Evolutionary conservation across 2,329 filamentous ascomycete species (phyloP).

Genomic region (Colletotrichum incanum): DNA sequence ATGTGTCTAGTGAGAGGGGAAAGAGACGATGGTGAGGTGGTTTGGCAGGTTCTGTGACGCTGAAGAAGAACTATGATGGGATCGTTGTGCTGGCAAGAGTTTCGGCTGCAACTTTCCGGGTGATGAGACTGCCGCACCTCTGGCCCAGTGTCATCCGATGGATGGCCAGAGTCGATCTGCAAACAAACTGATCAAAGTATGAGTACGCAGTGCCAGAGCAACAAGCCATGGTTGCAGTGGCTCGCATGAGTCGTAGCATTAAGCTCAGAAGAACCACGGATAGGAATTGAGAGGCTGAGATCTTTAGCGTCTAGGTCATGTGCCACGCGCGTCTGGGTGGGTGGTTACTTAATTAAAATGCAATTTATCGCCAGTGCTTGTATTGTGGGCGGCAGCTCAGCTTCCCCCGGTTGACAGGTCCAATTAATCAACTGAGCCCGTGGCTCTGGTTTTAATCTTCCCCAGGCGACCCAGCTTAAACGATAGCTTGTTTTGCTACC

Average conservation of each 20-base stretch:
- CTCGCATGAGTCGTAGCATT: constrained; percentile 23
- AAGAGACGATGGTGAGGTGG: not conserved
- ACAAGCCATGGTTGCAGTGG: not conserved
- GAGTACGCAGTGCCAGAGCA: not conserved
- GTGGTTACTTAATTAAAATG: constrained; percentile 27
- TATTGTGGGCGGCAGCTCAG: constrained; percentile 27
- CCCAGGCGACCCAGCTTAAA: constrained; percentile 11
- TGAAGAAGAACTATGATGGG: not conserved
- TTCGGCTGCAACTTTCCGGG: not conserved
- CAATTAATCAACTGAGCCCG: constrained; percentile 27
- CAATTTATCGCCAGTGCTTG: constrained; percentile 39
- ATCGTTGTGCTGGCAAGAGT: not conserved
- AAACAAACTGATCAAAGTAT: not conserved
- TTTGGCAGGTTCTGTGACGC: constrained; percentile 13
- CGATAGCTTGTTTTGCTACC: constrained; percentile 7
- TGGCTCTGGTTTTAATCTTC: not conserved
- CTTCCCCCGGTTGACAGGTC: not conserved
- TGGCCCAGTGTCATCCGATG: constrained; percentile 6
- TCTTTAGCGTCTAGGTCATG: not conserved
- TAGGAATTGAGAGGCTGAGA: constrained; percentile 1
- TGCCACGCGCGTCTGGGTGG: constrained; percentile 10
- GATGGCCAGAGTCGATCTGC: not conserved
- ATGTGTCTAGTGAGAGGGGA: constrained; percentile 1
- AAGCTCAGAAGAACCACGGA: constrained; percentile 24
- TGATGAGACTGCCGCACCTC: not conserved